phyloP scores from a whole-genome alignment of 129 eudicot genomes.

The Mikania micrantha region DNA sequence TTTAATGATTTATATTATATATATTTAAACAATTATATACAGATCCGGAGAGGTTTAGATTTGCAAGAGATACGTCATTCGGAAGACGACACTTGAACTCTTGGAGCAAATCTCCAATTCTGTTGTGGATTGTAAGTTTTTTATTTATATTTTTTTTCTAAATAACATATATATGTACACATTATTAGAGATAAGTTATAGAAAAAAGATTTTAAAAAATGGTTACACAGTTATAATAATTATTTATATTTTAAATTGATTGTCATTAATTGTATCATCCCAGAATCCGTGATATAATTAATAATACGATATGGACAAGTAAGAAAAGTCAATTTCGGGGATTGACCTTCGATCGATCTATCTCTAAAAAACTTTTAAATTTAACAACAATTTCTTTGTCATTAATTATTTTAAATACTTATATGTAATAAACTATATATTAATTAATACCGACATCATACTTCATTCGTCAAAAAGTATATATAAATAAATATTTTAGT shows the following conservation, averaged over 20 bases:
- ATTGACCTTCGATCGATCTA: not conserved
- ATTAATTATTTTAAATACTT: not conserved
- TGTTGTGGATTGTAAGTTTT: constrained; percentile 60
- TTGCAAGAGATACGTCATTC: constrained; percentile 56
- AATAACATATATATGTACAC: too few species aligned
- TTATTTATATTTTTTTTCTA: too few species aligned
- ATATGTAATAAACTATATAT: not conserved
- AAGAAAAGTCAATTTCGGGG: constrained; percentile 5
- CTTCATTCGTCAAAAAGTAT: too few species aligned
- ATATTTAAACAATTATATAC: not conserved
- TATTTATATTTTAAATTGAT: too few species aligned
- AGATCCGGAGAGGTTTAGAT: constrained; percentile 61
- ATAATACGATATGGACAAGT: not conserved
- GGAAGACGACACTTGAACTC: constrained; percentile 51
- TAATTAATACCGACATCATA: too few species aligned
- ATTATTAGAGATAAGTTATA: too few species aligned
- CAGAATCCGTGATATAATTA: not conserved
- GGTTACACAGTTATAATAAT: too few species aligned
- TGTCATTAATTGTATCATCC: too few species aligned
- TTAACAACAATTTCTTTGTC: not conserved
- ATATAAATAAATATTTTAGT: too few species aligned
- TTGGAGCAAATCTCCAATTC: constrained; percentile 52
- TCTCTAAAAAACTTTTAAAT: not conserved
- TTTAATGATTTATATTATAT: not conserved
- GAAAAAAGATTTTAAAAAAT: too few species aligned